phyloP scores from a whole-genome alignment of 768 basidiomycete species.

The Hypsizygus marmoreus region DNA sequence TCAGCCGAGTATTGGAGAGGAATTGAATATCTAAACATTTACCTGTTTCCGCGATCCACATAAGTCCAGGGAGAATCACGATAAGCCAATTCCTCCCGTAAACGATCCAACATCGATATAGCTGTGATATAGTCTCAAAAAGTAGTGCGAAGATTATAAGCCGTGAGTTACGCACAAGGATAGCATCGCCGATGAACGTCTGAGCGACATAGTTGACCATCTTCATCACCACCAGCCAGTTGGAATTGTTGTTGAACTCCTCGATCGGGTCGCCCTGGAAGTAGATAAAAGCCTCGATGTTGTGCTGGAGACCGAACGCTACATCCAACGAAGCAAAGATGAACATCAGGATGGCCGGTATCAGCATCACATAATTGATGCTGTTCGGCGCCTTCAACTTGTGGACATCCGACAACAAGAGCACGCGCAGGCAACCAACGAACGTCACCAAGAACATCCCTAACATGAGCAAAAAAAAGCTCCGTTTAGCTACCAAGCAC shows the following conservation, averaged over 20 bases:
- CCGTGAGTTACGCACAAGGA: slow-evolving; percentile 32
- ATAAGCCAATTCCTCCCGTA: slow-evolving; percentile 33
- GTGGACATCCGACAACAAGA: slow-evolving; percentile 30
- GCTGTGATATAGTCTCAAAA: slow-evolving; percentile 17
- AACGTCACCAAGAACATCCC: slow-evolving; percentile 41
- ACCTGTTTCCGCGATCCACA: slow-evolving; percentile 42
- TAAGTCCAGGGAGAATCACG: slow-evolving; percentile 26
- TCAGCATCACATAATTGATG: slow-evolving; percentile 36
- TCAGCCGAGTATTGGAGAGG: too few relatives aligned
- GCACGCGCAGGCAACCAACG: slow-evolving; percentile 32
- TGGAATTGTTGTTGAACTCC: slow-evolving; percentile 34
- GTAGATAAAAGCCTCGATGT: slow-evolving; percentile 43
- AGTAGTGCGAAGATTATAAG: neutral
- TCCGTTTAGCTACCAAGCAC: too few relatives aligned
- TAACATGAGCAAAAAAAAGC: slow-evolving; percentile 4
- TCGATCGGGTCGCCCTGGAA: slow-evolving; percentile 33
- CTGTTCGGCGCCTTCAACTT: slow-evolving; percentile 24
- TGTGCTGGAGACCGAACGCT: slow-evolving; percentile 41
- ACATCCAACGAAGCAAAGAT: slow-evolving; percentile 42
- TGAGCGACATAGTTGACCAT: slow-evolving; percentile 42
- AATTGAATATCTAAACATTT: slow-evolving; percentile 5
- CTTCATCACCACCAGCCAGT: slow-evolving; percentile 45
- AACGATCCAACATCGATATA: slow-evolving; percentile 42
- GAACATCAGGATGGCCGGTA: slow-evolving; percentile 40
- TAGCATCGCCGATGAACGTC: slow-evolving; percentile 44